Evolutionary conservation across 148 eudicot genomes (phyloP).

Genomic region (Arbutus unedo): DNA sequence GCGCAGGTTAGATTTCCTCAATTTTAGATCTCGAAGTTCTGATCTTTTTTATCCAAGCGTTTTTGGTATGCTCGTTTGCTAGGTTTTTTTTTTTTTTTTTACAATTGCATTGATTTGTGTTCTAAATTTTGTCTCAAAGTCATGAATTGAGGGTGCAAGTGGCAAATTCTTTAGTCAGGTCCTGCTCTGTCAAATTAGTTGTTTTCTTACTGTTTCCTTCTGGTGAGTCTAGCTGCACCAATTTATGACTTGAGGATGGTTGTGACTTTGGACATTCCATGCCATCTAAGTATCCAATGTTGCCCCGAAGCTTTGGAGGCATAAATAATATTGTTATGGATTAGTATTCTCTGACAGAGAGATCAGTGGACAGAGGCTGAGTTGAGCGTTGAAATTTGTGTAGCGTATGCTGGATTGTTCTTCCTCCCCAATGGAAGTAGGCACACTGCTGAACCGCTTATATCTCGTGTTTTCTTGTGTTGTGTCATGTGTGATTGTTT

Average conservation of each 20-base stretch:
- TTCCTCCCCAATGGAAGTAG: neutral
- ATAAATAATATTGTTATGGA: neutral
- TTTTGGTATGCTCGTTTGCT: neutral
- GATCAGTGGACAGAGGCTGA: neutral
- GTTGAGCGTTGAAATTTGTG: neutral
- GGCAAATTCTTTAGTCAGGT: neutral
- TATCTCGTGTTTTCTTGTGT: no score
- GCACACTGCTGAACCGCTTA: neutral
- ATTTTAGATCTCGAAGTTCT: neutral
- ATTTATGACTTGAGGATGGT: neutral
- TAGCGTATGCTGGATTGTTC: neutral
- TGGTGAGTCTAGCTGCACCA: neutral
- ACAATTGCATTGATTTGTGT: neutral
- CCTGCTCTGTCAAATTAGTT: neutral
- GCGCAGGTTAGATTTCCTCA: slow-evolving; percentile 33
- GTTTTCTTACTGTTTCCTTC: neutral
- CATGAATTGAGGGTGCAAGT: neutral
- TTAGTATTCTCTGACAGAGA: neutral
- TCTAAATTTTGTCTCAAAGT: neutral
- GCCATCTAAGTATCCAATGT: neutral
- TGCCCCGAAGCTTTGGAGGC: neutral
- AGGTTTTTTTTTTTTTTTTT: no score
- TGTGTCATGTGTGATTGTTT: no score
- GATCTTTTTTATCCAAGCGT: neutral
- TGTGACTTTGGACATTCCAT: neutral